These are phyloP conservation scores for Trichoderma erinaceum DNA, from an alignment of 495 filamentous ascomycete genomes.

Conservation along the genomic window DNA sequence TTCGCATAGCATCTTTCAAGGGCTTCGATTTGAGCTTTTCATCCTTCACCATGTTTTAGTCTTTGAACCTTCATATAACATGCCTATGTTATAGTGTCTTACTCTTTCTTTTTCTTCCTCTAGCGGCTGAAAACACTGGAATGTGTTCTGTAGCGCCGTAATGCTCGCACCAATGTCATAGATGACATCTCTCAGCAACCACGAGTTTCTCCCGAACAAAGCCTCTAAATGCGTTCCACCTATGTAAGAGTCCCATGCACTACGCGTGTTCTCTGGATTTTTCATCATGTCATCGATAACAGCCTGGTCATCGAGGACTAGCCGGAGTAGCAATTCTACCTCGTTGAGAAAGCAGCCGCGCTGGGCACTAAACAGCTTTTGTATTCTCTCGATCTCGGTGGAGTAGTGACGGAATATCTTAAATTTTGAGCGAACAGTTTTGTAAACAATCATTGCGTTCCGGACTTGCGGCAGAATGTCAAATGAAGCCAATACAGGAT, in stretches of 20 bases:
- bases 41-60: not conserved
- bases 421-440: conserved; percentile 13
- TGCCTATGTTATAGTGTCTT: not conserved
- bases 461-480: conserved; percentile 19
- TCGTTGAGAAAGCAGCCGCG: conserved; percentile 22
- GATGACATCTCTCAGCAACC: conserved; percentile 8
- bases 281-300: conserved; percentile 19
- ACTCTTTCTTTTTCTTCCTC: conserved; percentile 16
- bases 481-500: conserved; percentile 11
- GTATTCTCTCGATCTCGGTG: conserved; percentile 18
- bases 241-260: not conserved
- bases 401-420: conserved; percentile 19
- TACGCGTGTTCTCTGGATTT: not conserved
- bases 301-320: conserved; percentile 16
- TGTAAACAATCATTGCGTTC: conserved; percentile 10
- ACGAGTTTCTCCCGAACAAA: not conserved
- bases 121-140: conserved; percentile 15
- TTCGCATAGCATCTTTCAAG: conserved; percentile 13
- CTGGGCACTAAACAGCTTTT: conserved; percentile 17
- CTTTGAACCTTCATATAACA: not conserved
- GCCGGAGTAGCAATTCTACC: conserved; percentile 17
- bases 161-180: conserved; percentile 14
- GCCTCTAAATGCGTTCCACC: not conserved
- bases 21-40: not conserved
- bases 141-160: not conserved